Evolutionary conservation across 2,329 filamentous ascomycete species (phyloP), one percentile per base, ranked within the genome.

Genomic region (Huntiella abstrusa): DNA sequence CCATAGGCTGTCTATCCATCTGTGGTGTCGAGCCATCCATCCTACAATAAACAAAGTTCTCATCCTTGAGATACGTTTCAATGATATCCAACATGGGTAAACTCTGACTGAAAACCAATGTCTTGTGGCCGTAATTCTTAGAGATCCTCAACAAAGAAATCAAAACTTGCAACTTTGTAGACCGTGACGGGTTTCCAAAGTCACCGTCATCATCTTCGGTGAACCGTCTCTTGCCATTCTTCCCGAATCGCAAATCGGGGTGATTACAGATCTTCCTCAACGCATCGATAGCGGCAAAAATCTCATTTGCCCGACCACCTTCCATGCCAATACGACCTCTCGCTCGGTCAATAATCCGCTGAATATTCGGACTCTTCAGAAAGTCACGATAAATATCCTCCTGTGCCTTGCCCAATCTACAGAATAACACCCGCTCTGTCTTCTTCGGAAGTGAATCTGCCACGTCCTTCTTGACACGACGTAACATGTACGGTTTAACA

Each of bases 251-350:
- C 1, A 98, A 67, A 62, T 98, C 91, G 0, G 92, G 91, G 55
- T 98, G 92, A 52, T 98, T 98, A 66, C 88, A 96, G 46, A 98
- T 88, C 61, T 98, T 98, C 44, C 91, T 79, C 35, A 98, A 66
- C 19, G 87, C 81, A 54, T 95, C 87, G 52, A 98, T 85, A 5
- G 88, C 91, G 54, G 80, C 93, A 1, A 98, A 51, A 5, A 52
- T 41, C 8, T 46, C 51, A 35, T 52, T 50, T 2, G 35, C 15
- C 36, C 44, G 34, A 7, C 43, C 17, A 12, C 28, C 28, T 13
- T 37, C 15, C 15, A 35, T 41, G 13, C 32, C 17, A n/a, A 8
- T 43, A 13, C 41, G 33, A 17, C 33, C 37, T 28, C 22, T 38
- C 15, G 34, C 36, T n/a, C 43, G 22, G 15, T 35, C 39, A 22